Evolutionary conservation across 2,329 filamentous ascomycete species (phyloP), one percentile per base, ranked within the genome.

Genomic region (Lachnellula arida): DNA sequence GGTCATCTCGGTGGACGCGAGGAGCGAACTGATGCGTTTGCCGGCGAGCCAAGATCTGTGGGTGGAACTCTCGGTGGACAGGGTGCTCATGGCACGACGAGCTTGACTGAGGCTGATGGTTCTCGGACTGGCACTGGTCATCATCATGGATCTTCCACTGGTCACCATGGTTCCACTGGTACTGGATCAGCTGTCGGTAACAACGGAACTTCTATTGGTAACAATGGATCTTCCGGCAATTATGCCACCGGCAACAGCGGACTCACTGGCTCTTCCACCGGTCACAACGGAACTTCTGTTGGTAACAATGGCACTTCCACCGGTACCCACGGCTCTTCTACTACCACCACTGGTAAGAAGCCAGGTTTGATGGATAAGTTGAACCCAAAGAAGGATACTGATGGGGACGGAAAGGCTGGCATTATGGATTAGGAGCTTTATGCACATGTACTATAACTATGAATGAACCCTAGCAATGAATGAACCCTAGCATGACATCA

Each of bases 1-100:
- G 81, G 82, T 44, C 70, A 73, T 2, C 70, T 87, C 1, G 70
- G 71, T 11, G 81, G 83, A 2, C 75, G 78, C 37, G 77, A 81
- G 43, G 76, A 81, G 65, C 77, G 79, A 15, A 76, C 81, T 48
- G 80, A 84, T 50, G 79, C 80, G 39, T 87, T 85, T 57, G 78
- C 80, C 43, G 85, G 86, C 11, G 83, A 85, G 60, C 84, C 84
- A 4, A 76, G 78, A 62, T 70, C 75, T 55, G 73, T 79, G 23
- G 66, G 66, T 11, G 60, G 64, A 34, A 63, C 65, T 19, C 60
- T 69, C 11, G 65, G 67, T 2, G 67, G 66, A 19, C 28, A 49
- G 3, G 64, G 67, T n/a, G 63, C 67, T 2, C 32, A 49, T 5
- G 66, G 65, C 2, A 64, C 63, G 6, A 68, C 65, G 8, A 63